Evolutionary conservation across 1,284 basidiomycete species (phyloP), one percentile per base, ranked within the genome.

Genomic region (Puccinia triticina): DNA sequence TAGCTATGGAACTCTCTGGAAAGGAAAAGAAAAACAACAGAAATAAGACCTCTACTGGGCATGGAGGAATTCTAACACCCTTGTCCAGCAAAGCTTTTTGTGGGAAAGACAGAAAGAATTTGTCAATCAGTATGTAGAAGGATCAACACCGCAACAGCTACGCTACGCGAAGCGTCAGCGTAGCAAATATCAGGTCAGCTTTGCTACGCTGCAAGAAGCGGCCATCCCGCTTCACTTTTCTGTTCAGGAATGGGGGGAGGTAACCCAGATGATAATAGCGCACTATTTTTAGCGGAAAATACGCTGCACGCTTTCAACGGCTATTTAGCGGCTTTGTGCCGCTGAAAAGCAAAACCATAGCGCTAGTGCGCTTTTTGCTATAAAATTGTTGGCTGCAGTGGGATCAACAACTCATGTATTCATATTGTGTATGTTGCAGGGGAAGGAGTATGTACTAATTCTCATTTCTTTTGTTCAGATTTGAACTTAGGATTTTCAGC

Each of bases 401-500:
- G 14, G 21, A 37, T 14, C 12, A 5, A 26, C n/a, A n/a, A n/a
- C n/a, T n/a, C n/a, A n/a, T n/a, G n/a, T n/a, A n/a, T n/a, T n/a
- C n/a, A n/a, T n/a, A n/a, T n/a, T n/a, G n/a, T n/a, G n/a, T n/a
- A n/a, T 64, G 61, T 64, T 32, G 61, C 26, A 64, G 34, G 21
- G 32, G 32, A 21, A 64, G 34, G 34, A 64, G 32, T 32, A 14
- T 32, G 21, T 14, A 7, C 32, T 37, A 32, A 32, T 8, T 64
- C 11, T 55, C 10, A 12, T 10, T 8, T 21, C 53, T 55, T 55
- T 8, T 12, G 53, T 55, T 55, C 53, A 55, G 18, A 21, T 8
- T 71, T 90, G 88, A 0, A 46, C n/a, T 71, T 71, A 7, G 8
- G 37, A 48, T n/a, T 40, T 16, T 40, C 40, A 4, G 37, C 12